Conservation (phyloP, 371 early-diverging fungal genomes). For the Rhizomucor pusillus region DNA sequence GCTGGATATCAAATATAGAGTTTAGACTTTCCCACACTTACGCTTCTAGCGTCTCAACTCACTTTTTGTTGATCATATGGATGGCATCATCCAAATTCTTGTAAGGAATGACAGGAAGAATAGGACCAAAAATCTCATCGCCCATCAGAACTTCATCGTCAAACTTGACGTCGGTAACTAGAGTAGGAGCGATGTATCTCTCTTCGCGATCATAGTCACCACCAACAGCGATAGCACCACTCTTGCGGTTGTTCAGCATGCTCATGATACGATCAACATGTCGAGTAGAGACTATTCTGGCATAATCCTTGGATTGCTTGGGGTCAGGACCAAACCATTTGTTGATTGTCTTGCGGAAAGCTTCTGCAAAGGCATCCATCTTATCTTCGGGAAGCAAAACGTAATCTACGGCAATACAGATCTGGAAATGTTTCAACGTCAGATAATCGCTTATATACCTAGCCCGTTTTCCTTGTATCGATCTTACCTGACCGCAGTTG, state of each 20-base stretch:
- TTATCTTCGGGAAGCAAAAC: conserved; percentile 58
- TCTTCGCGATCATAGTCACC: conserved; percentile 24
- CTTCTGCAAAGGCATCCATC: conserved; percentile 46
- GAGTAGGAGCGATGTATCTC: conserved; percentile 17
- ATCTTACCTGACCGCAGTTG: conserved; percentile 82
- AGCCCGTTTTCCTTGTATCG: not conserved
- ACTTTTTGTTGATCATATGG: conserved; percentile 25
- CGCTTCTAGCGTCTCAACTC: conserved; percentile 5
- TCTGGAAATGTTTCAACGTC: conserved; percentile 31
- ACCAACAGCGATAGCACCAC: conserved; percentile 48
- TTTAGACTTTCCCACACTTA: not conserved
- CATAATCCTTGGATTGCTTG: conserved; percentile 47
- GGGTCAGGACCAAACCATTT: conserved; percentile 55
- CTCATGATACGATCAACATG: conserved; percentile 69
- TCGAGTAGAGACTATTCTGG: conserved; percentile 67
- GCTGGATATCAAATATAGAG: conserved; percentile 6
- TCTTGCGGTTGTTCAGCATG: conserved; percentile 46
- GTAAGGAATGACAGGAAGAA: conserved; percentile 60
- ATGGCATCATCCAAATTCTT: conserved; percentile 25
- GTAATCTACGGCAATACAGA: conserved; percentile 90
- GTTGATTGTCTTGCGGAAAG: conserved; percentile 44
- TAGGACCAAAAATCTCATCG: conserved; percentile 75
- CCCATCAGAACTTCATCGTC: conserved; percentile 29
- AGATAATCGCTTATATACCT: not conserved
- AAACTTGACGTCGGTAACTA: conserved; percentile 19